Conservation (phyloP, 495 filamentous ascomycete genomes). For the Penicillium riverlandense region DNA sequence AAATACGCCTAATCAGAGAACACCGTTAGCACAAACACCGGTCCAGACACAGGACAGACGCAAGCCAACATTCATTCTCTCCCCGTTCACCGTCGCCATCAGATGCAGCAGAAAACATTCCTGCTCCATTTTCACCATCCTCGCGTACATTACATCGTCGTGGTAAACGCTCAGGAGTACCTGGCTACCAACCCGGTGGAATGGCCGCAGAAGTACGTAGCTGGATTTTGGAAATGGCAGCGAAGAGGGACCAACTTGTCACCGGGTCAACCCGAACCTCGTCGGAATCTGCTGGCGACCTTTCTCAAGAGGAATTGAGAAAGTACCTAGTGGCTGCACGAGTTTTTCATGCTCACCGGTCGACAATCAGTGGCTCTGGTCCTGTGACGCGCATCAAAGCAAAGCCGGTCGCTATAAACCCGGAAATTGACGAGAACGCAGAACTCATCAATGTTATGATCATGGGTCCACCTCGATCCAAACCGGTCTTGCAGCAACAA, state of each 20-base stretch:
- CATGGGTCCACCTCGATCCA: slow-evolving; percentile 22
- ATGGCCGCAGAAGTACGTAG: slow-evolving; percentile 38
- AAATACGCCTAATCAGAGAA: too few species aligned
- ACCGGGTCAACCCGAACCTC: background rate
- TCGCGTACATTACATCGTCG: slow-evolving; percentile 26
- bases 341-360: slow-evolving; percentile 12
- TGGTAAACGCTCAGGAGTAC: slow-evolving; percentile 17
- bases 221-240: slow-evolving; percentile 37
- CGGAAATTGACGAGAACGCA: background rate
- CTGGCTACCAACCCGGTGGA: slow-evolving; percentile 28
- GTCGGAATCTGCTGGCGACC: background rate
- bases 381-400: slow-evolving; percentile 24
- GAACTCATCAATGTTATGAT: slow-evolving; percentile 20
- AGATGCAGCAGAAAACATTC: slow-evolving; percentile 15
- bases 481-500: background rate
- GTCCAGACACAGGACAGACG: slow-evolving; percentile 15
- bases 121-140: slow-evolving; percentile 36
- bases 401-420: background rate
- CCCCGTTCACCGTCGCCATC: slow-evolving; percentile 34
- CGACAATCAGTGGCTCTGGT: slow-evolving; percentile 19
- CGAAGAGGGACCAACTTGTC: slow-evolving; percentile 23
- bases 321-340: slow-evolving; percentile 19
- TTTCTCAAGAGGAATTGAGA: background rate
- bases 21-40: slow-evolving; percentile 4
- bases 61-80: slow-evolving; percentile 31